Percentiles rank a stretch among this genome's conserved stretches.
These are phyloP conservation scores for Venturia pyrina DNA, from an alignment of 2,329 filamentous ascomycete species.

Conservation along the genomic window DNA sequence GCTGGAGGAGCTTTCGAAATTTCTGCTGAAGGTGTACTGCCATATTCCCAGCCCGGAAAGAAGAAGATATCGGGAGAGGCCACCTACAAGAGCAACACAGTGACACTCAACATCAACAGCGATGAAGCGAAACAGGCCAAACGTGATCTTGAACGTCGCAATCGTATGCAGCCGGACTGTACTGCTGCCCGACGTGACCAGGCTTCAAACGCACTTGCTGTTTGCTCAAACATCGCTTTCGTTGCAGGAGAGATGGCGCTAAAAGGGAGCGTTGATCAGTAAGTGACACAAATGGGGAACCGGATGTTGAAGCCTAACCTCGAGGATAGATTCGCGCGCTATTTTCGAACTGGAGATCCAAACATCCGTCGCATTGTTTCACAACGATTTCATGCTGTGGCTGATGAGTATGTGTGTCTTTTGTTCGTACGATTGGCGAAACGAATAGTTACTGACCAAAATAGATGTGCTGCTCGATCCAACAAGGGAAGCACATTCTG, in stretches of 20 bases:
- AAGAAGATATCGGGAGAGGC: not conserved
- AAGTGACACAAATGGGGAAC: not conserved
- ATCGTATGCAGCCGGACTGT: constrained; percentile 3
- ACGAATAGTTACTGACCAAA: not conserved
- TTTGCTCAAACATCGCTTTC: constrained; percentile 2
- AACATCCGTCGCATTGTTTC: constrained; percentile 1
- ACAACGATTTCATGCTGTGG: constrained; percentile 8
- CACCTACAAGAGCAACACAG: not conserved
- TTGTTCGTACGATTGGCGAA: not conserved
- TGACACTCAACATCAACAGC: constrained; percentile 3
- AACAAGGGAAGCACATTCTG: constrained; percentile 5
- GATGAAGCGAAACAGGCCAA: not conserved
- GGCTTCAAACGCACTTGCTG: not conserved
- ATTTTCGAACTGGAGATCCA: constrained; percentile 9
- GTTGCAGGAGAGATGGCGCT: constrained; percentile 1
- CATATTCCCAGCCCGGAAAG: constrained; percentile 4
- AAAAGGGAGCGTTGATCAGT: constrained; percentile 2
- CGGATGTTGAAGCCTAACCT: not conserved
- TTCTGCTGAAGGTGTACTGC: not conserved
- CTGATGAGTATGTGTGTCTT: constrained; percentile 1
- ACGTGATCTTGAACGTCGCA: not conserved
- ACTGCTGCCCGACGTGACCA: not conserved
- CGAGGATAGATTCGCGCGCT: not conserved
- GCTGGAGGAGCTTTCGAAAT: constrained; percentile 7
- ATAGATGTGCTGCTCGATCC: constrained; percentile 3